Evolutionary conservation across 2,329 filamentous ascomycete species (phyloP).

Genomic region (Claviceps cyperi): DNA sequence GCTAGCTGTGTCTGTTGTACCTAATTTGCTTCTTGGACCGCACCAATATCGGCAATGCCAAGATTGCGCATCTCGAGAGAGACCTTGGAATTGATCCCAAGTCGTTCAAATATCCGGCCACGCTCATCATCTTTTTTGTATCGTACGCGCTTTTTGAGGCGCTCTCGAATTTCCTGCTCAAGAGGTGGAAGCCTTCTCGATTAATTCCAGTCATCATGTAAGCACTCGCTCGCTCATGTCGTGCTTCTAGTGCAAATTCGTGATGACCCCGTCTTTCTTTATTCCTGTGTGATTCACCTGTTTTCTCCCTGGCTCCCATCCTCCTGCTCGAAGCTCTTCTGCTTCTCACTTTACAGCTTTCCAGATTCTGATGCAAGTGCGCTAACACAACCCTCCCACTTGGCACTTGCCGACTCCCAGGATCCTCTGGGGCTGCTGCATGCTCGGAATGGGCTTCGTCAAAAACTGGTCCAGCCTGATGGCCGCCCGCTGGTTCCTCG

Average conservation of each 20-base stretch:
- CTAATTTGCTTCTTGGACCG: slow-evolving; percentile 60
- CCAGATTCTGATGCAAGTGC: too few species aligned
- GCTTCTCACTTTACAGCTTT: too few species aligned
- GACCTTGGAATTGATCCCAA: slow-evolving; percentile 39
- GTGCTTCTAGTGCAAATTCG: too few species aligned
- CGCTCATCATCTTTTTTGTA: slow-evolving; percentile 74
- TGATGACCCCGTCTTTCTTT: too few species aligned
- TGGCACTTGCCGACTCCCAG: slow-evolving; percentile 16
- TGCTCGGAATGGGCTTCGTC: slow-evolving; percentile 56
- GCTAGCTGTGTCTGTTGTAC: slow-evolving; percentile 52
- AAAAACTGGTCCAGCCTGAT: slow-evolving; percentile 49
- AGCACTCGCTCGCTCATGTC: slow-evolving; percentile 8
- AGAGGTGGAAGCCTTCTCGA: slow-evolving; percentile 57
- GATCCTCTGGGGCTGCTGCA: slow-evolving; percentile 50
- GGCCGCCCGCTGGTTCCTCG: slow-evolving; percentile 56
- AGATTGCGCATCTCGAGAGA: slow-evolving; percentile 34
- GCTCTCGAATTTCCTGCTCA: slow-evolving; percentile 67
- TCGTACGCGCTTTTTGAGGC: slow-evolving; percentile 71
- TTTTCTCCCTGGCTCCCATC: too few species aligned
- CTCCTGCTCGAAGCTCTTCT: too few species aligned
- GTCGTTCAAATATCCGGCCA: slow-evolving; percentile 53
- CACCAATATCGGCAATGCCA: slow-evolving; percentile 65
- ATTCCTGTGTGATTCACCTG: too few species aligned
- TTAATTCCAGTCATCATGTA: slow-evolving; percentile 77
- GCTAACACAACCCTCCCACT: too few species aligned